These are phyloP conservation scores for Penicillium paneum DNA, from an alignment of 2,329 filamentous ascomycete genomes.

Conservation along the genomic window DNA sequence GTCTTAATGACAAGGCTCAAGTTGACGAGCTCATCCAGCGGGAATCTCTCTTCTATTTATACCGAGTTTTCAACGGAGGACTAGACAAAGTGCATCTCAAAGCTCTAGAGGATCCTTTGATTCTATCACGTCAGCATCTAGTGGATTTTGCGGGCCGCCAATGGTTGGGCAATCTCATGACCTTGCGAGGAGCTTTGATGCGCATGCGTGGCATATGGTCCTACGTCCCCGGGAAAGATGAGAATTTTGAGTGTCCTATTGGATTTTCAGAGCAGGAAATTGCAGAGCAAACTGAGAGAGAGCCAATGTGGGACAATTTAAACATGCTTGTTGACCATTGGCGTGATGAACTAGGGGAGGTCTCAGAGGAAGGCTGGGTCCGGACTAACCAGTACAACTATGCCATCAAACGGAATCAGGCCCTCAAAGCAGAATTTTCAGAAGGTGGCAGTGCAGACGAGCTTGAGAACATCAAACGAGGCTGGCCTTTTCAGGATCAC, in stretches of 20 bases:
- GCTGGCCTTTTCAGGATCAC: neutral
- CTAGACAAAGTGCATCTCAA: slow-evolving; percentile 23
- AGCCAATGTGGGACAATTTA: slow-evolving; percentile 20
- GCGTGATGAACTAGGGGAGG: slow-evolving; percentile 16
- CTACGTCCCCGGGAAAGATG: slow-evolving; percentile 9
- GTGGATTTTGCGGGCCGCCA: slow-evolving; percentile 22
- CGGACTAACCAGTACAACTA: neutral
- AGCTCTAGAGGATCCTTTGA: slow-evolving; percentile 19
- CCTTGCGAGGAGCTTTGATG: slow-evolving; percentile 20
- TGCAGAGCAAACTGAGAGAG: slow-evolving; percentile 18
- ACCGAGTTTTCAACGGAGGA: slow-evolving; percentile 24
- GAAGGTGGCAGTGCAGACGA: neutral
- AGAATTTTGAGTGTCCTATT: slow-evolving; percentile 13
- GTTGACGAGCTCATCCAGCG: slow-evolving; percentile 21
- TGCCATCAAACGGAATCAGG: neutral
- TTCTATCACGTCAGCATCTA: slow-evolving; percentile 20
- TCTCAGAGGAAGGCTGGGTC: slow-evolving; percentile 22
- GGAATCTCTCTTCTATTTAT: slow-evolving; percentile 20
- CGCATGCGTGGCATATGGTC: slow-evolving; percentile 13
- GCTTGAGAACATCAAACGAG: neutral
- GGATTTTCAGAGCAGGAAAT: slow-evolving; percentile 19
- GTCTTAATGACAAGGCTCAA: slow-evolving; percentile 15
- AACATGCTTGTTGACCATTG: slow-evolving; percentile 22
- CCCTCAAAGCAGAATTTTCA: neutral
- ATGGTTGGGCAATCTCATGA: slow-evolving; percentile 26